A percentile compares a stretch with the other conserved stretches of the same genome.
Evolutionary conservation across 2,329 filamentous ascomycete species (phyloP).

Genomic region (Calonectria fujianensis): DNA sequence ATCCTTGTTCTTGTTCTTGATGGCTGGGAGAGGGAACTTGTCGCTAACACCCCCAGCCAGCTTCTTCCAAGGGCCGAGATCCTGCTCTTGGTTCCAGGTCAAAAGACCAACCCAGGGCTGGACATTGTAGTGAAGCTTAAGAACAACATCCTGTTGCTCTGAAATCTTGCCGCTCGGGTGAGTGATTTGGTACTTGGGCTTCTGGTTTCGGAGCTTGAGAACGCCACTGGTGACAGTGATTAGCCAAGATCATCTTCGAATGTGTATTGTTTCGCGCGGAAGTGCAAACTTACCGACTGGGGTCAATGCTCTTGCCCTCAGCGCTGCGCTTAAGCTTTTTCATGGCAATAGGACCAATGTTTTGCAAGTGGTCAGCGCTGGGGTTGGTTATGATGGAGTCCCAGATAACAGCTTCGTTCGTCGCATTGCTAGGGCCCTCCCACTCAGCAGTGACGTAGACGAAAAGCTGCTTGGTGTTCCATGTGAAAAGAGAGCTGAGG

Average conservation of each 20-base stretch:
- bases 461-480: conserved; percentile 99
- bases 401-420: conserved; percentile 92
- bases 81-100: conserved; percentile 82
- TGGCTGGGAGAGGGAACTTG: conserved; percentile 77
- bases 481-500: conserved; percentile 93
- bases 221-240: conserved; percentile 74
- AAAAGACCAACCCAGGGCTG: conserved; percentile 96
- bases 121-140: conserved; percentile 95
- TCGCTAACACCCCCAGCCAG: conserved; percentile 79
- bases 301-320: conserved; percentile 76
- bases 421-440: conserved; percentile 64
- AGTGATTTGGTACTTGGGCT: conserved; percentile 97
- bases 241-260: neutral
- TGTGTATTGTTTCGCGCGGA: neutral
- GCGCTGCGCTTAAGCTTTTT: conserved; percentile 78
- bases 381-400: conserved; percentile 91
- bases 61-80: conserved; percentile 78
- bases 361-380: conserved; percentile 77
- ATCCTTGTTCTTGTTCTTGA: conserved; percentile 70
- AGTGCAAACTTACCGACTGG: conserved; percentile 67
- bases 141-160: conserved; percentile 81
- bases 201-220: conserved; percentile 87
- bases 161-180: conserved; percentile 89
- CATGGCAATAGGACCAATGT: conserved; percentile 75
- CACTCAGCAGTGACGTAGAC: conserved; percentile 93